Evolutionary conservation across 257 asterid genomes (phyloP), one percentile per base, ranked within the genome.

Genomic region (Solanum tacnaense): DNA sequence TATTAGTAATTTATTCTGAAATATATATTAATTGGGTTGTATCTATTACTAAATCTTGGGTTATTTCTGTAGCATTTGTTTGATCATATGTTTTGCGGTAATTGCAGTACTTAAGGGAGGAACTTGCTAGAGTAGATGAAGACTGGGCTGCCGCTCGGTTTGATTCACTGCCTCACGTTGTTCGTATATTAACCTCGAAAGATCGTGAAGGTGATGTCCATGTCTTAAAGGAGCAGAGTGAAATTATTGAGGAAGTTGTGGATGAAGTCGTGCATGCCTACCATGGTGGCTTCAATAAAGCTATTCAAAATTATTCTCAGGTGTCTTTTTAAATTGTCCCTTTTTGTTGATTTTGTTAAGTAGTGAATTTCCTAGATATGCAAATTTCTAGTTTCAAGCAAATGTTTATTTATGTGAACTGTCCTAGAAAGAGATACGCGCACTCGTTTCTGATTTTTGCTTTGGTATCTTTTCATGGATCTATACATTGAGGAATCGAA

Each of bases 271-370:
- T 97, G 89, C 99, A 97, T 90, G 98, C 99, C 13, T 97, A 97
- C 89, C 99, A 97, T 86, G 91, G 98, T 84, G 99, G 99, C 92
- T 97, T 97, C 90, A 97, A 97, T 90, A 97, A 95, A 94, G 99
- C 99, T 38, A 97, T 97, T 89, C 99, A 97, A 91, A 97, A 97
- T 91, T 97, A 97, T 93, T 97, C 99, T 92, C 99, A 97, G 99
- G 99, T 97, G 91, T 86, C 60, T 87, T 87, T 83, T 31, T 67
- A 29, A 72, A 46, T 86, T 27, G 76, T 87, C 75, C 36, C 91
- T 87, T 68, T 62, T 72, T 71, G 72, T 62, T 68, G 13, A 18
- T 89, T 85, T 35, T 86, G 65, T 74, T 86, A 88, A 70, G 79
- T 70, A 74, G 75, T 67, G 23, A 86, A 67, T 89, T 83, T 88